Evolutionary conservation across 305 asterid species (phyloP).

Genomic region (Petunia hybrid): DNA sequence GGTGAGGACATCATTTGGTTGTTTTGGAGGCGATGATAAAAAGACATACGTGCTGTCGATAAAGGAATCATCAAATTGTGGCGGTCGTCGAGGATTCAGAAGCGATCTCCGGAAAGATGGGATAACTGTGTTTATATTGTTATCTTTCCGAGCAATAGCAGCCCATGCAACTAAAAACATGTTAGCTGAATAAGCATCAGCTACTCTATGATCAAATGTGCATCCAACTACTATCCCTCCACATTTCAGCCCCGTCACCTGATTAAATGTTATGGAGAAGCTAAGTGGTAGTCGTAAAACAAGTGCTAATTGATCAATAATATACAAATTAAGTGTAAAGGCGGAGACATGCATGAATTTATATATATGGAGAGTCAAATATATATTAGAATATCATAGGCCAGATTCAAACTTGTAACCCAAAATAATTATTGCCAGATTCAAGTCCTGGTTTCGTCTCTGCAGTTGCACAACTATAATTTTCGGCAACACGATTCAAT

Average conservation of each 20-base stretch:
- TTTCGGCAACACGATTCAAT: no score
- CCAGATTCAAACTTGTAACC: no score
- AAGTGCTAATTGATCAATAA: no score
- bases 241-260: slow-evolving; percentile 70
- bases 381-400: no score
- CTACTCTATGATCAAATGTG: slow-evolving; percentile 68
- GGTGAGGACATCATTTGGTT: slow-evolving; percentile 37
- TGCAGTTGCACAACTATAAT: no score
- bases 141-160: slow-evolving; percentile 45
- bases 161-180: slow-evolving; percentile 73
- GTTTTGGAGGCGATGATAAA: slow-evolving; percentile 43
- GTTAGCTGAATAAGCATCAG: slow-evolving; percentile 67
- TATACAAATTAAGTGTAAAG: no score
- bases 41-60: slow-evolving; percentile 50
- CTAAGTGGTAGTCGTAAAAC: no score
- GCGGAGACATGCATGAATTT: no score
- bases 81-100: slow-evolving; percentile 60
- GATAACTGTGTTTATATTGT: slow-evolving; percentile 30
- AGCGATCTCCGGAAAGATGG: slow-evolving; percentile 67
- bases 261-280: not conserved
- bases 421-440: no score
- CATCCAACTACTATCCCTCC: slow-evolving; percentile 67
- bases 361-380: no score
- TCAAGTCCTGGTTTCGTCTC: no score
- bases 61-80: slow-evolving; percentile 41